Base-by-base conservation (phyloP, 1,139 yeast genomes). In the Williopsis jadinii region DNA sequence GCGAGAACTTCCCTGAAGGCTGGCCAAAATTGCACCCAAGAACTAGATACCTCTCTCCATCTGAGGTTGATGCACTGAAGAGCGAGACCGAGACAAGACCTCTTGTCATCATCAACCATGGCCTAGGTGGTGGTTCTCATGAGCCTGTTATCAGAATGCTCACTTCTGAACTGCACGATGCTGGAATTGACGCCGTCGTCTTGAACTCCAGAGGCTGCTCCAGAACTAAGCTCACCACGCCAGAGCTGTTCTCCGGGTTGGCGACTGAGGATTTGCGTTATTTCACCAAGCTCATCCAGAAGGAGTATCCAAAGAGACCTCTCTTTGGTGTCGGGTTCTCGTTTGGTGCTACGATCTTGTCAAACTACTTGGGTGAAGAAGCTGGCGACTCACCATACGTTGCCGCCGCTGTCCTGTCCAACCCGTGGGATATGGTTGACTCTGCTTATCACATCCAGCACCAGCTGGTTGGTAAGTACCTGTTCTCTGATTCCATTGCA, bases 61-160 rank as follows among this genome's bases (percentile, higher is more conserved):
- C 64, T 8, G 87, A 80, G 56, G 43, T 72, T n/a, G 55, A 54
- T 3, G 54, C 54, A 5, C 19, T 45, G 34, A 56, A 56, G 2
- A 58, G 59, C 28, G 55, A 60, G 4, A 68, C 66, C 28, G 70
- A 66, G 11, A 60, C 64, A 5, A 73, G 67, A 41, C 95, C 96
- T 2, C 64, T 88, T 41, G 72, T 84, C 30, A 73, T 88, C 26
- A 69, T 83, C 6, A 64, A 82, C 39, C 97, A 90, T 57, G 97
- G 97, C 0, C 72, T 90, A 33, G 90, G 87, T 5, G 97, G 97
- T 15, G 96, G 97, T 0, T 83, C 95, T 15, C 95, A 87, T 52
- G 97, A 90, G 58, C 77, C 92, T 3, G 79, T 88, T 54, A 83
- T 88, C 43, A 75, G 95, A 46, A 80, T 90, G 45, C 59, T 81